Conservation (phyloP, 768 basidiomycete species). For the Austroboletus festivus region DNA sequence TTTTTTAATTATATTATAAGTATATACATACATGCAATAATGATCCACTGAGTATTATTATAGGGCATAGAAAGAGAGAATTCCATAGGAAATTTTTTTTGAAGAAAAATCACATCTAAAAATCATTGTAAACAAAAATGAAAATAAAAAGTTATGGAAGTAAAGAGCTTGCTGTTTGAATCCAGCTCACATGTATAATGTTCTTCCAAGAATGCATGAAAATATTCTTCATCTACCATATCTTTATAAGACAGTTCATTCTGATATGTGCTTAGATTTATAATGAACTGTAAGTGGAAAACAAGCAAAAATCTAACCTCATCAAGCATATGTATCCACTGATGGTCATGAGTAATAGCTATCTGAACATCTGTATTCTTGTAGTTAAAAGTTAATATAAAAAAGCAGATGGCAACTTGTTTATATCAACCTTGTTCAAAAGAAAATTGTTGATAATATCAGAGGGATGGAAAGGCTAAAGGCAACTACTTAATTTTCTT, state of each 20-base stretch:
- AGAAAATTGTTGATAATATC: not conserved
- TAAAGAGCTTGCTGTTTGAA: not conserved
- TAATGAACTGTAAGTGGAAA: not conserved
- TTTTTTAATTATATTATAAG: not conserved
- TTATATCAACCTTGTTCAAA: not conserved
- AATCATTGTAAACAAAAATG: not conserved
- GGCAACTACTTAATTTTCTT: not conserved
- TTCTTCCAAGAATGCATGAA: not conserved
- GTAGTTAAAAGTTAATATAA: not conserved
- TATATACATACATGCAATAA: not conserved
- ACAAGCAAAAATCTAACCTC: not conserved
- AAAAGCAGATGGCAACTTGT: not conserved
- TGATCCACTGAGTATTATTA: not conserved
- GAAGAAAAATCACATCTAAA: not conserved
- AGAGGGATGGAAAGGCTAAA: not conserved
- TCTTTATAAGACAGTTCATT: not conserved
- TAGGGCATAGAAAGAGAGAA: not conserved
- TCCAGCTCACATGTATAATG: not conserved
- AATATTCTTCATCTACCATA: not conserved
- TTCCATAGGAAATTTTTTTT: not conserved
- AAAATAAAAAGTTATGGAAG: not conserved
- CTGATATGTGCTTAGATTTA: too few species aligned
- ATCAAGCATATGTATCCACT: not conserved
- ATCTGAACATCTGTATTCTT: not conserved
- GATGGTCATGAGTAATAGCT: not conserved